phyloP scores from a whole-genome alignment of 352 stramenopile species.

The Phytopythium oedochilum region DNA sequence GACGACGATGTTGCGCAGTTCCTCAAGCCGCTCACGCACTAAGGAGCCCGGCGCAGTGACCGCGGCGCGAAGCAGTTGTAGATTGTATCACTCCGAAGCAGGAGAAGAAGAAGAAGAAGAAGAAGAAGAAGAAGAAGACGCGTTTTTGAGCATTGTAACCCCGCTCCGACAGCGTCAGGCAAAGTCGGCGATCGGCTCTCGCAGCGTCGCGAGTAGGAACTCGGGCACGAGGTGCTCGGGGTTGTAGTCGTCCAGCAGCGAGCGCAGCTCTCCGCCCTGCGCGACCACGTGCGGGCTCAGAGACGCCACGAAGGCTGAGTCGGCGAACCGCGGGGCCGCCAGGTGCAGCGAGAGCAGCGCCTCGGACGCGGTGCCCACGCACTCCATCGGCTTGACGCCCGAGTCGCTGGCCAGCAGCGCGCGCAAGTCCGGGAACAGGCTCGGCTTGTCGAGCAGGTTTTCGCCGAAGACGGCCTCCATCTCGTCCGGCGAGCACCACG shows the following conservation, averaged over 20 bases:
- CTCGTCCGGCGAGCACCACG: slow-evolving; percentile 20
- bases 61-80: background rate
- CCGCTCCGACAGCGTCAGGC: background rate
- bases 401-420: slow-evolving; percentile 21
- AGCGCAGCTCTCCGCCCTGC: slow-evolving; percentile 16
- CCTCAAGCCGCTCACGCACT: slow-evolving; percentile 34
- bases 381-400: slow-evolving; percentile 40
- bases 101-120: background rate
- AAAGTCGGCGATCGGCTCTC: slow-evolving; percentile 13
- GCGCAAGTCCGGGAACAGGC: slow-evolving; percentile 21
- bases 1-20: slow-evolving; percentile 72
- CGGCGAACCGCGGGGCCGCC: slow-evolving; percentile 12
- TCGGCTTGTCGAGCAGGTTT: slow-evolving; percentile 26
- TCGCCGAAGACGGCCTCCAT: slow-evolving; percentile 25
- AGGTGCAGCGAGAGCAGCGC: slow-evolving; percentile 33
- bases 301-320: slow-evolving; percentile 16
- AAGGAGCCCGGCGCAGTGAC: background rate
- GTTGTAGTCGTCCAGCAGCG: slow-evolving; percentile 29
- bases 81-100: slow-evolving; percentile 4
- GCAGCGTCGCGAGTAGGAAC: slow-evolving; percentile 17
- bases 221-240: slow-evolving; percentile 21
- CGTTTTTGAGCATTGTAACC: background rate
- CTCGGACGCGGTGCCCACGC: slow-evolving; percentile 28
- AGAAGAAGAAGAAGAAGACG: background rate
- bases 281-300: slow-evolving; percentile 12